Conservation (phyloP, 192 early-diverging fungal species). For the Pilaira anomala region DNA sequence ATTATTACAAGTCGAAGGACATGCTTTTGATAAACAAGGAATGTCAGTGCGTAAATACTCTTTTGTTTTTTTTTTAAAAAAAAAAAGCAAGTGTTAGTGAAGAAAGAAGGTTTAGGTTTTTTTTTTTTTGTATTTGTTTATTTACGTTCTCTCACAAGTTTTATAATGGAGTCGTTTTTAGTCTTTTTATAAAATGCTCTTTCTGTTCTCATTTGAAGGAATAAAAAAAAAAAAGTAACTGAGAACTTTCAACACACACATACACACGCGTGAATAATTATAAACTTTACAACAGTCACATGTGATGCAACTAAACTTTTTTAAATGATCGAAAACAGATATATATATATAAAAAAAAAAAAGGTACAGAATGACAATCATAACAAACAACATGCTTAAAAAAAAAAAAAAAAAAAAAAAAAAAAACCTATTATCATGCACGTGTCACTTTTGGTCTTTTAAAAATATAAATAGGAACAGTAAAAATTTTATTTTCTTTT, state of each 20-base stretch:
- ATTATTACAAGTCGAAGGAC: conserved; percentile 32
- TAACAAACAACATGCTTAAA: background rate
- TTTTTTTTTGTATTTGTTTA: conserved; percentile 20
- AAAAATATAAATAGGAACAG: background rate
- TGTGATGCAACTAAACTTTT: background rate
- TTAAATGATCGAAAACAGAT: background rate
- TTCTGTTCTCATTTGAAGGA: conserved; percentile 17
- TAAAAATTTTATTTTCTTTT: background rate
- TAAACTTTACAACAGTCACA: background rate
- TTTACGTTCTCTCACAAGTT: conserved; percentile 52
- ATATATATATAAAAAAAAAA: too few relatives aligned
- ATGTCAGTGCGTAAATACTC: conserved; percentile 59
- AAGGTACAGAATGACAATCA: too few relatives aligned
- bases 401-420: background rate
- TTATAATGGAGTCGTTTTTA: conserved; percentile 48
- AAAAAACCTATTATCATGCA: too few relatives aligned
- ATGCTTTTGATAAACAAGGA: conserved; percentile 49
- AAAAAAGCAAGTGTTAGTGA: background rate
- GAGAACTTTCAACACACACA: background rate
- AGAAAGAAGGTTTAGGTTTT: background rate
- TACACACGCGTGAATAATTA: background rate
- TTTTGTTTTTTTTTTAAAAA: too few relatives aligned
- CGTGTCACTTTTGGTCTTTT: too few relatives aligned
- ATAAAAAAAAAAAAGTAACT: background rate
- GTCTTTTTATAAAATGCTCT: conserved; percentile 47